phyloP scores from a whole-genome alignment of 192 early-diverging fungal species.

The Coemansia sp. region DNA sequence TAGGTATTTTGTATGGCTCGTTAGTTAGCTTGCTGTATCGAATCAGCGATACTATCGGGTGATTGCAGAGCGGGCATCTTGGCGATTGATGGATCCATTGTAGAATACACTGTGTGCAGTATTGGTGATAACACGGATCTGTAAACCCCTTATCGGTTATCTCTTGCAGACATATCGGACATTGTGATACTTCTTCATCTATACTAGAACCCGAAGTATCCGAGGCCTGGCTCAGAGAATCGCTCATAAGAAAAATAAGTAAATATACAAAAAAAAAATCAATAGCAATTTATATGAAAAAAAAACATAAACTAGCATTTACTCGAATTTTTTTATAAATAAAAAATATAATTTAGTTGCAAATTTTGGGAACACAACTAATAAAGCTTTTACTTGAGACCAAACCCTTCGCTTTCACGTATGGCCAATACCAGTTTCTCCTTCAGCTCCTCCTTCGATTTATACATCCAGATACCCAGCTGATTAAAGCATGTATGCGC shows the following conservation, averaged over 20 bases:
- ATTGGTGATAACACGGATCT: constrained; percentile 54
- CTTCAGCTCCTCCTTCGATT: constrained; percentile 63
- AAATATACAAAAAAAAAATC: neutral
- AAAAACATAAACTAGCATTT: neutral
- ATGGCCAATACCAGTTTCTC: constrained; percentile 73
- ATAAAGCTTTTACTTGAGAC: constrained; percentile 55
- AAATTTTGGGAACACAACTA: neutral
- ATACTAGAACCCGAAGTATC: neutral
- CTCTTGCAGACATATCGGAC: constrained; percentile 43
- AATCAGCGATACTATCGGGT: constrained; percentile 13
- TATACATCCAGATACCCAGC: constrained; percentile 79
- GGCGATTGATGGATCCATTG: constrained; percentile 48
- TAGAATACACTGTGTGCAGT: constrained; percentile 48
- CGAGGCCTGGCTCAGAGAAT: neutral
- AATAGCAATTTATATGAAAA: neutral
- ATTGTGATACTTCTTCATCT: constrained; percentile 12
- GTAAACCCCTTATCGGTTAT: constrained; percentile 16
- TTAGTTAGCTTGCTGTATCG: constrained; percentile 8
- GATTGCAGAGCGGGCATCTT: constrained; percentile 56
- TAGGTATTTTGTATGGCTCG: neutral
- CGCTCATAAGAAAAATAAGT: neutral
- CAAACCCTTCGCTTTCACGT: constrained; percentile 76
- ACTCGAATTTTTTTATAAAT: neutral
- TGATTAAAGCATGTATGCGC: constrained; percentile 97
- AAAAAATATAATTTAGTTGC: constrained; percentile 7